Percentiles rank a stretch among this genome's conserved stretches.
Evolutionary conservation across 805 yeast genomes (phyloP).

Genomic region (Saccharomycopsis vini): DNA sequence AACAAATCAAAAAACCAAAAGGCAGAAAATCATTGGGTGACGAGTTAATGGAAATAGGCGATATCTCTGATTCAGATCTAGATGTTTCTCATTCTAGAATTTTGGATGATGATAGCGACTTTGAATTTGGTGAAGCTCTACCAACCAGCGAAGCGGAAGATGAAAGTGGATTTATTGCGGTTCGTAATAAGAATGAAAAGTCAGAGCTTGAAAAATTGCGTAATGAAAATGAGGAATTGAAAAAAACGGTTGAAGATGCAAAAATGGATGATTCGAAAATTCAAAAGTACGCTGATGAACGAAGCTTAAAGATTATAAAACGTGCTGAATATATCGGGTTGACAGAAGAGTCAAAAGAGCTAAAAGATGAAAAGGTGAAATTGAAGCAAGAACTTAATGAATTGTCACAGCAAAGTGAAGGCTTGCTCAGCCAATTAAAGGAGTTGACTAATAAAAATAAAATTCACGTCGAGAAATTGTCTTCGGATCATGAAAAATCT

Average conservation of each 20-base stretch:
- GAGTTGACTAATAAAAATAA: background rate
- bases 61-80: constrained; percentile 9
- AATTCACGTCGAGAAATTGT: background rate
- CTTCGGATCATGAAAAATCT: background rate
- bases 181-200: background rate
- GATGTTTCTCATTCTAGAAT: constrained; percentile 4
- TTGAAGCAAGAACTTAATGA: constrained; percentile 3
- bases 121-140: background rate
- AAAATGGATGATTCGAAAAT: background rate
- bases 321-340: background rate
- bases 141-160: background rate
- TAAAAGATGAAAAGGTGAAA: background rate
- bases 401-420: constrained; percentile 1
- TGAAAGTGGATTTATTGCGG: background rate
- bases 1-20: constrained; percentile 6
- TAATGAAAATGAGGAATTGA: constrained; percentile 4
- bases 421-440: constrained; percentile 3
- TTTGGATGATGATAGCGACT: constrained; percentile 4
- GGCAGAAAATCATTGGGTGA: constrained; percentile 17
- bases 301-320: constrained; percentile 1
- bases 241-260: background rate
- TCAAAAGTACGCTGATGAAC: background rate
- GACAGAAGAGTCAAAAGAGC: background rate
- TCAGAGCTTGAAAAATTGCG: background rate
- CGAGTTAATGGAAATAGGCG: constrained; percentile 15